A percentile compares a stretch with the other conserved stretches of the same genome.
phyloP scores from a whole-genome alignment of 2,329 filamentous ascomycete genomes.

The Botrytis elliptica region DNA sequence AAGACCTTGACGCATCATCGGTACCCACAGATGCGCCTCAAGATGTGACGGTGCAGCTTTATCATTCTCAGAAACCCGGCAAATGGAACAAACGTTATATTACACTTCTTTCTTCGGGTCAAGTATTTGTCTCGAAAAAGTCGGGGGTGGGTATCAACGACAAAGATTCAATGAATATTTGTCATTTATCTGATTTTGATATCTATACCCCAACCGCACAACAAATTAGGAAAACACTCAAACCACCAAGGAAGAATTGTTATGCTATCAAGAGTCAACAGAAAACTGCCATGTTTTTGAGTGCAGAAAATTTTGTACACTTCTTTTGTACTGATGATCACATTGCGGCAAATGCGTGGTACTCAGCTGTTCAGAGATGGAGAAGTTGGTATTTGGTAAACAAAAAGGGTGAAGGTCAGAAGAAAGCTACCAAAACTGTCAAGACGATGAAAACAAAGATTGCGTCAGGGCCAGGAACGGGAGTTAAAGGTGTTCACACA shows the following conservation, averaged over 20 bases:
- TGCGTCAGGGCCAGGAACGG: slow-evolving; percentile 20
- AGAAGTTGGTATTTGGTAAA: slow-evolving; percentile 89
- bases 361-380: slow-evolving; percentile 73
- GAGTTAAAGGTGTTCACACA: slow-evolving; percentile 36
- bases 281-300: slow-evolving; percentile 79
- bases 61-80: slow-evolving; percentile 76
- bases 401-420: slow-evolving; percentile 50
- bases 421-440: slow-evolving; percentile 32
- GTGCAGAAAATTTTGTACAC: slow-evolving; percentile 83
- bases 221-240: slow-evolving; percentile 68
- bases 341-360: slow-evolving; percentile 65
- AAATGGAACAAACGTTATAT: slow-evolving; percentile 89
- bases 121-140: slow-evolving; percentile 71
- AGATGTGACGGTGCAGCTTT: slow-evolving; percentile 68
- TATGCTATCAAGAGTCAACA: slow-evolving; percentile 92
- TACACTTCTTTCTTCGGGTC: slow-evolving; percentile 70
- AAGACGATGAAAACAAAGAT: slow-evolving; percentile 26
- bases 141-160: slow-evolving; percentile 54
- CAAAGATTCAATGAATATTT: slow-evolving; percentile 69
- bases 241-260: slow-evolving; percentile 80
- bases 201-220: slow-evolving; percentile 75
- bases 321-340: slow-evolving; percentile 83
- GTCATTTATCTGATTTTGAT: slow-evolving; percentile 89
- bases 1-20: slow-evolving; percentile 62
- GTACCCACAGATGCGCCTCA: slow-evolving; percentile 64